Base-by-base conservation (phyloP, 768 basidiomycete genomes). In the Mrakia hoshinonis region DNA sequence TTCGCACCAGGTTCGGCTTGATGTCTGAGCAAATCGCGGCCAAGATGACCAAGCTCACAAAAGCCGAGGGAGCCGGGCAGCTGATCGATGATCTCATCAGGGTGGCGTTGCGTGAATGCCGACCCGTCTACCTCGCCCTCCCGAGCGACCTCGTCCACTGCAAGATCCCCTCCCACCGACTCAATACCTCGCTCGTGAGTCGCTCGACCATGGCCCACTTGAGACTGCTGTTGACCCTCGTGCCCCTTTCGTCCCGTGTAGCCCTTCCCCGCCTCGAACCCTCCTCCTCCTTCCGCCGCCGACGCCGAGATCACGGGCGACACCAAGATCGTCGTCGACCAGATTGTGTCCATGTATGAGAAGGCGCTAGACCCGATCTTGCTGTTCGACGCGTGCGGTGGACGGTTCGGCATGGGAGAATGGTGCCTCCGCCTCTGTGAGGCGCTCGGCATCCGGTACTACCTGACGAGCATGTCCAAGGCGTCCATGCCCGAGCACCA, bases 101-200 rank as follows among this genome's bases (percentile, higher is more conserved):
- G 11, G 86, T 78, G 58, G 81, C 81, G 7, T 74, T 82, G 67
- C 71, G 73, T 22, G 76, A 75, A 13, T 58, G 54, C 36, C 47
- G 91, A 24, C 94, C 94, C 0, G 90, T 89, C 38, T 97, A 97
- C 77, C 80, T 97, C 49, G 85, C 87, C 43, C 82, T 97, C 15
- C 64, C 94, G 92, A 0, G 93, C 7, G 89, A 97, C 78, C 81
- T 95, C 66, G 88, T 89, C 6, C 83, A 84, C 76, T 80, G 82
- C 67, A 85, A 87, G 77, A 86, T 93, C 22, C 84, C 90, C 0
- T 79, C 85, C 6, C 83, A 85, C 48, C 84, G 85, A 26, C 83
- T 96, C 67, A 80, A 83, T 65, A 85, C 82, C 1, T 86, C 87
- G 2, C 74, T 80, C 22, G 78, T 78, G 48, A 73, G 7, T 82